Conservation (phyloP, 140 eudicot species). For the Anethum foeniculum region DNA sequence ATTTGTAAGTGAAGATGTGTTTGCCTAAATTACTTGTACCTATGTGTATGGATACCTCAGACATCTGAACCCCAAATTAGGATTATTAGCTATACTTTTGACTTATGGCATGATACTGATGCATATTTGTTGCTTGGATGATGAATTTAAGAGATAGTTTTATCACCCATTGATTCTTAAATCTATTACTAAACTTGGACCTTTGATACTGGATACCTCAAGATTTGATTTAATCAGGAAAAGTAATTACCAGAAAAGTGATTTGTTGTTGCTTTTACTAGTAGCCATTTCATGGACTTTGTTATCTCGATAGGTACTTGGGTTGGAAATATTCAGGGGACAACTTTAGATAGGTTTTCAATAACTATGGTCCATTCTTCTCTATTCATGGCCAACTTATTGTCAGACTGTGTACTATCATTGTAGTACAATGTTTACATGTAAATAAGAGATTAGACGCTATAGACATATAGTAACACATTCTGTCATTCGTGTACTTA, state of each 20-base stretch:
- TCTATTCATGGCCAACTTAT: neutral
- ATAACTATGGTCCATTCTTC: neutral
- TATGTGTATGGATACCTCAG: neutral
- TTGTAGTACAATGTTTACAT: neutral
- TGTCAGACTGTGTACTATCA: neutral
- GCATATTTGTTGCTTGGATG: neutral
- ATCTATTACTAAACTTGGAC: neutral
- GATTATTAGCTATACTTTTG: neutral
- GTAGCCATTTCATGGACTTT: neutral
- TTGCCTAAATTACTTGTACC: conserved; percentile 40
- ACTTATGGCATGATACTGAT: neutral
- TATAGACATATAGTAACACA: neutral
- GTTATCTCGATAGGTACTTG: neutral
- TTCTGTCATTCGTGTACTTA: neutral
- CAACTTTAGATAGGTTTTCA: neutral
- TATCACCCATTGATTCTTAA: neutral
- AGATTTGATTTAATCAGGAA: neutral
- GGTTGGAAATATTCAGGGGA: neutral
- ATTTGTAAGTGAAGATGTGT: conserved; percentile 60
- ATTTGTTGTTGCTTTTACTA: neutral
- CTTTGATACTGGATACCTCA: neutral
- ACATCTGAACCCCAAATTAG: neutral
- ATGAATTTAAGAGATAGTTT: neutral
- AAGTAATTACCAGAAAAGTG: neutral
- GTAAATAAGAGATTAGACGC: neutral